A percentile compares a stretch with the other conserved stretches of the same genome.
Conservation (phyloP, 148 eudicot species). For the Polygonum maritimum region DNA sequence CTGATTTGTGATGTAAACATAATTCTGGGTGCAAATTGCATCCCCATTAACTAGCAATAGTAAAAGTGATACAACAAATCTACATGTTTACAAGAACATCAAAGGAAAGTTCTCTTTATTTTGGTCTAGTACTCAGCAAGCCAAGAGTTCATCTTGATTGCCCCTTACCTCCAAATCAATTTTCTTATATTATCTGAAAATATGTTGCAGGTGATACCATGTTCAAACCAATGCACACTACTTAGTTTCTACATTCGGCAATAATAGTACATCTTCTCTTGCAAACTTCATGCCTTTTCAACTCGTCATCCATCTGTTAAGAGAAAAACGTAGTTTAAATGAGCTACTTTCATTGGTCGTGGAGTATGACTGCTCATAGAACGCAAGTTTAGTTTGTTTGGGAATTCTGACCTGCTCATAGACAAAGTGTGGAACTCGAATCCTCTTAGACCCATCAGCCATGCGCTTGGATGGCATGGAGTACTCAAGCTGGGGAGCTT, state of each 20-base stretch:
- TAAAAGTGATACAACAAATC: not conserved
- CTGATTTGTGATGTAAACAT: not conserved
- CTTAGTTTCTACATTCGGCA: constrained; percentile 17
- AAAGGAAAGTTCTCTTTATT: not conserved
- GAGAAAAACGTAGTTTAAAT: not conserved
- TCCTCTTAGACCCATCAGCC: constrained; percentile 86
- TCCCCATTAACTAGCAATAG: not conserved
- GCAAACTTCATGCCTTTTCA: constrained; percentile 22
- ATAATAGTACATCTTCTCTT: constrained; percentile 52
- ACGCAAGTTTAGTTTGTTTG: not conserved
- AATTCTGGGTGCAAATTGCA: not conserved
- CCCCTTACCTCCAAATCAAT: not conserved
- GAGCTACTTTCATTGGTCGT: not conserved
- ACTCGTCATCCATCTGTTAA: constrained; percentile 19
- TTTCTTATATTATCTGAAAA: not conserved
- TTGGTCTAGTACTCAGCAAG: not conserved
- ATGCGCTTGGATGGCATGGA: constrained; percentile 46
- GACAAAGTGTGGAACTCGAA: constrained; percentile 51
- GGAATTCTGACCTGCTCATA: constrained; percentile 43
- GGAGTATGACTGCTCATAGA: not conserved
- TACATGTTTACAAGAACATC: not conserved
- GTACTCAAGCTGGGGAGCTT: constrained; percentile 28
- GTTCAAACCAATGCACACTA: not conserved
- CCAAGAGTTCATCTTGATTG: not conserved
- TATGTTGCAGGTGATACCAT: not conserved